phyloP scores from a whole-genome alignment of 2,329 filamentous ascomycete species.

The Sporothrix dimorphospora region DNA sequence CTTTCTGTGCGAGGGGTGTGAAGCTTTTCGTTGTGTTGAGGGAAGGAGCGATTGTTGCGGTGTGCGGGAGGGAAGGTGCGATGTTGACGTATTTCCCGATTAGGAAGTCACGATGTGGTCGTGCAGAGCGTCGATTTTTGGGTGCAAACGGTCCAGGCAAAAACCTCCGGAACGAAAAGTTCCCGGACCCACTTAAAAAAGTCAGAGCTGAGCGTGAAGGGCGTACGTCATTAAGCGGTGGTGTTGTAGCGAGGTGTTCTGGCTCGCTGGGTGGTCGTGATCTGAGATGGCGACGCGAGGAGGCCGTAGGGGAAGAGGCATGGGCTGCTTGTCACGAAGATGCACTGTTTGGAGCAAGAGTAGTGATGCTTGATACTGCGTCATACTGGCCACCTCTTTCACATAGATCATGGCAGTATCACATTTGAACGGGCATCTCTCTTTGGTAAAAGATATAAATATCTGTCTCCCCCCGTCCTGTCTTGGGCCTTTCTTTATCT shows the following conservation, averaged over 20 bases:
- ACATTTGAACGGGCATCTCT: neutral
- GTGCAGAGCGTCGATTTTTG: neutral
- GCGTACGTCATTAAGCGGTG: neutral
- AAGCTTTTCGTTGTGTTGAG: neutral
- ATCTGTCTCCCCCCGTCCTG: neutral
- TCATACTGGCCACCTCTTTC: neutral
- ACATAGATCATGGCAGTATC: neutral
- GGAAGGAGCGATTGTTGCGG: conserved; percentile 2
- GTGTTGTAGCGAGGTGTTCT: no score
- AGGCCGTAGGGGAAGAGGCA: neutral
- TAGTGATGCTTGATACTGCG: neutral
- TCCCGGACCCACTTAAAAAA: neutral
- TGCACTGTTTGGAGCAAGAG: neutral
- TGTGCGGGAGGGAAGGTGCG: neutral
- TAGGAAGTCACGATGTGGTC: conserved; percentile 13
- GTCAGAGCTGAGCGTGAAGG: neutral
- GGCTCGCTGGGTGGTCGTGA: neutral
- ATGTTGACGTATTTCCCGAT: conserved; percentile 11
- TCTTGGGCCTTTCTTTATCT: no score
- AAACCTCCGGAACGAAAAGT: neutral
- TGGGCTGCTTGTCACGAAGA: neutral
- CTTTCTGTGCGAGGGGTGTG: neutral
- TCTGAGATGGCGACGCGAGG: neutral
- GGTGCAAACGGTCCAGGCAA: neutral
- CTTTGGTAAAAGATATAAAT: neutral